Percentiles rank a stretch among this genome's conserved stretches.
phyloP scores from a whole-genome alignment of 257 asterid genomes.

The Paulownia fortunei region DNA sequence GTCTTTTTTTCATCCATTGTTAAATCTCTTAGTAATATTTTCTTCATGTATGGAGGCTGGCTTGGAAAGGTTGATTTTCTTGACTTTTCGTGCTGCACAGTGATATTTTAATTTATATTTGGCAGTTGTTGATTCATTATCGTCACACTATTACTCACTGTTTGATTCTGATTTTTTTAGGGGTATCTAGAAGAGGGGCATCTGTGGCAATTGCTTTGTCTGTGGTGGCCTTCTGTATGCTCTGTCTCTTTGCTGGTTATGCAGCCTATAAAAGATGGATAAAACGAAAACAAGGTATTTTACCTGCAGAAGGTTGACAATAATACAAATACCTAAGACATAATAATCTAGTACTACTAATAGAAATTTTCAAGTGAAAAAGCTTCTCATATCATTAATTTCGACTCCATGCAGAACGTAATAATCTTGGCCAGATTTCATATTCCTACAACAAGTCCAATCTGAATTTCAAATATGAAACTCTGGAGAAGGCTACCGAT shows the following conservation, averaged over 20 bases:
- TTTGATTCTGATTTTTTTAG: constrained; percentile 40
- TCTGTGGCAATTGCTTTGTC: constrained; percentile 61
- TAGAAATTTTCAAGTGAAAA: neutral
- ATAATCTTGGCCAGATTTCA: constrained; percentile 71
- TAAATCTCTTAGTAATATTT: neutral
- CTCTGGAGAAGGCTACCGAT: constrained; percentile 85
- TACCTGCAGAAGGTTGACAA: neutral
- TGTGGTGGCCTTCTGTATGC: constrained; percentile 66
- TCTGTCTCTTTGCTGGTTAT: constrained; percentile 58
- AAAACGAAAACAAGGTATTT: constrained; percentile 65
- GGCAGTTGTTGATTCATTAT: neutral
- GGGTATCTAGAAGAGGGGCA: constrained; percentile 50
- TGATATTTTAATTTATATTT: neutral
- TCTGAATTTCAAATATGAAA: constrained; percentile 80
- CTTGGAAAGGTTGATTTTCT: neutral
- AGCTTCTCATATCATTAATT: neutral
- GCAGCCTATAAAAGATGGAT: constrained; percentile 47
- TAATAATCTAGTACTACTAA: neutral
- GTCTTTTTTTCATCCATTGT: neutral
- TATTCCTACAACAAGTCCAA: constrained; percentile 69
- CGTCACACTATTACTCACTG: neutral
- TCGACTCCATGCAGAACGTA: constrained; percentile 52
- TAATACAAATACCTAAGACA: neutral
- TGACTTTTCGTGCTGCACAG: neutral
- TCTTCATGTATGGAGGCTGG: constrained; percentile 3